Conservation (phyloP, 1,139 yeast species). For the Candida tropicalis region DNA sequence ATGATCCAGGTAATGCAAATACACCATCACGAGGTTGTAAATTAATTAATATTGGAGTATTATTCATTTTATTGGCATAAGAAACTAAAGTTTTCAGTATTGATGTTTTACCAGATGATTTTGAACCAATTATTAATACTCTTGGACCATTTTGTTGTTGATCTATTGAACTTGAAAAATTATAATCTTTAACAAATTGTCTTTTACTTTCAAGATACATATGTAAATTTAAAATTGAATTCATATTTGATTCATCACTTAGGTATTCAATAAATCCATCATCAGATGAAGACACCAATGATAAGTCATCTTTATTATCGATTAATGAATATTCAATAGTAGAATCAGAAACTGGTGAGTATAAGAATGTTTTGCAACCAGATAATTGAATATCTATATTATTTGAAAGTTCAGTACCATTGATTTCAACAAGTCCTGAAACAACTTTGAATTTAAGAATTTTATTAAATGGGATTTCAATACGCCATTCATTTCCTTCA, state of each 20-base stretch:
- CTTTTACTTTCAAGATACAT: slow-evolving; percentile 73
- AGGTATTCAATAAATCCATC: slow-evolving; percentile 56
- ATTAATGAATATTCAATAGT: slow-evolving; percentile 52
- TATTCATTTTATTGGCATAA: slow-evolving; percentile 74
- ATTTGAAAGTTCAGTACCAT: slow-evolving; percentile 87
- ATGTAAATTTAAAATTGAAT: slow-evolving; percentile 66
- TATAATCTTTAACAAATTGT: slow-evolving; percentile 32
- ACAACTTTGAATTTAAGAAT: slow-evolving; percentile 57
- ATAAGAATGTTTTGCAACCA: slow-evolving; percentile 62
- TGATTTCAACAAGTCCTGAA: slow-evolving; percentile 82
- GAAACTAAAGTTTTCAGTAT: slow-evolving; percentile 68
- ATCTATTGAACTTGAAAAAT: slow-evolving; percentile 20
- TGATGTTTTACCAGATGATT: slow-evolving; percentile 77
- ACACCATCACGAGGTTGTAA: slow-evolving; percentile 81
- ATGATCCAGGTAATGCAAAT: slow-evolving; percentile 80
- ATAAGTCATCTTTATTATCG: slow-evolving; percentile 42
- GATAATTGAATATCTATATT: slow-evolving; percentile 63
- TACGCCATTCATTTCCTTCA: slow-evolving; percentile 76
- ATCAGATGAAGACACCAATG: slow-evolving; percentile 31
- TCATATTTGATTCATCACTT: slow-evolving; percentile 72
- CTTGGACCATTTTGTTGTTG: slow-evolving; percentile 52
- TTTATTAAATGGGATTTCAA: slow-evolving; percentile 68
- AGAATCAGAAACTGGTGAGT: slow-evolving; percentile 55
- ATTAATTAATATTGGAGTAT: slow-evolving; percentile 72
- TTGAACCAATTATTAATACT: slow-evolving; percentile 73